Evolutionary conservation across 2,329 filamentous ascomycete genomes (phyloP), one percentile per base, ranked within the genome.

Genomic region (Septoria linicola): DNA sequence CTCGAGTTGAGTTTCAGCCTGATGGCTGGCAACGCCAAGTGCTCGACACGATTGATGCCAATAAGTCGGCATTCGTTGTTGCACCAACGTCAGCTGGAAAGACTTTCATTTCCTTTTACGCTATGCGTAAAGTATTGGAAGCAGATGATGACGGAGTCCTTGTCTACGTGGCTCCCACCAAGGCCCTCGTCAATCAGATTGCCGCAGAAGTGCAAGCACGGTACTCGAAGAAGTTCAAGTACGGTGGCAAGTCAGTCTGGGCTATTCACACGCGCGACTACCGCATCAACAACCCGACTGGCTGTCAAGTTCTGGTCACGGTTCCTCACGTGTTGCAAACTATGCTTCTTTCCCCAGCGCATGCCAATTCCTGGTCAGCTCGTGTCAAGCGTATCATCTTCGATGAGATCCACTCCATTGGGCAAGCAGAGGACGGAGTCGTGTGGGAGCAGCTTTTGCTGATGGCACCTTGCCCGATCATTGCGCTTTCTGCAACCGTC

Each of bases 41-140:
- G 0, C 74, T 92, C 0, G 85, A 92, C 56, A 80, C 81, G 32
- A 83, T 91, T 31, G 87, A 92, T 65, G 76, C 76, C 0, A 75
- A 86, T 47, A 80, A 83, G 57, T 89, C 85, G 59, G 72, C 89
- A 0, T 83, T 91, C 52, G 85, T 89, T 0, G 82, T 91, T 7
- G 87, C 87, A 0, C 87, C 87, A 0, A 92, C 87, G 0, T 88
- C 83, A 19, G 84, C 88, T 0, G 88, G 88, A 57, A 92, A 91
- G 68, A 92, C 87, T 0, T 92, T 91, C 66, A 91, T 91, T 52
- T 86, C 82, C 1, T 92, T 91, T 67, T 90, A 92, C 60, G 87
- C 87, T 1, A 92, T 91, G 84, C 85, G 87, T 62, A 83, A 88
- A 63, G 74, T 90, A 1, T 72, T 92, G 8, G 76, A 85, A 63